A percentile compares a stretch with the other conserved stretches of the same genome.
Evolutionary conservation across 345 rosid species (phyloP).

Genomic region (Barbarea vulgaris): DNA sequence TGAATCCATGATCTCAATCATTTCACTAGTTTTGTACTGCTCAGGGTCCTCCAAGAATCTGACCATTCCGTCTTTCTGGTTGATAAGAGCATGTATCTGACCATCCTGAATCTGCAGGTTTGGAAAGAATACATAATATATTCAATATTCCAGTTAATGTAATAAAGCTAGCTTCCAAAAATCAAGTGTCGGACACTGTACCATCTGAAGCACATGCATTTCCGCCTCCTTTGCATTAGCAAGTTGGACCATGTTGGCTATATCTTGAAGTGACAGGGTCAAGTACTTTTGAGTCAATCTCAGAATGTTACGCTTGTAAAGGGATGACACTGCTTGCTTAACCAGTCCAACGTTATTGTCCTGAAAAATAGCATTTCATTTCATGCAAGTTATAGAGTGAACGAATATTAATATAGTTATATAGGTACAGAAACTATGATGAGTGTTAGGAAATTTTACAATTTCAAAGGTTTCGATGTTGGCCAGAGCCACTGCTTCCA

Average conservation of each 20-base stretch:
- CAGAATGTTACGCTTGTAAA: constrained; percentile 94
- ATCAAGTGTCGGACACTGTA: constrained; percentile 37
- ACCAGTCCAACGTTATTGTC: constrained; percentile 94
- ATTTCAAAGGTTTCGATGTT: constrained; percentile 61
- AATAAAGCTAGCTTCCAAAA: constrained; percentile 14
- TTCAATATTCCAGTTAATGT: neutral
- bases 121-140: neutral
- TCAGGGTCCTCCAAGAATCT: constrained; percentile 98
- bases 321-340: constrained; percentile 89
- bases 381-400: constrained; percentile 28
- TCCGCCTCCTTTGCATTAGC: constrained; percentile 87
- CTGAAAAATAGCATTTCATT: constrained; percentile 47
- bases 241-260: constrained; percentile 81
- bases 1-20: constrained; percentile 82
- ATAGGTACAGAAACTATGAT: constrained; percentile 7
- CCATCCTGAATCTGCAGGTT: constrained; percentile 84
- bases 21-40: constrained; percentile 84
- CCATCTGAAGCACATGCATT: constrained; percentile 99
- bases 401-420: neutral
- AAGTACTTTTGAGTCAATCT: constrained; percentile 91
- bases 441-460: constrained; percentile 53
- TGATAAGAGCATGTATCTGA: constrained; percentile 92
- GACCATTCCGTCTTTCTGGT: constrained; percentile 99
- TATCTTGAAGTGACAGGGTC: constrained; percentile 96
- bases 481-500: constrained; percentile 59